Evolutionary conservation across 805 yeast species (phyloP).

Genomic region (Candida koratica): DNA sequence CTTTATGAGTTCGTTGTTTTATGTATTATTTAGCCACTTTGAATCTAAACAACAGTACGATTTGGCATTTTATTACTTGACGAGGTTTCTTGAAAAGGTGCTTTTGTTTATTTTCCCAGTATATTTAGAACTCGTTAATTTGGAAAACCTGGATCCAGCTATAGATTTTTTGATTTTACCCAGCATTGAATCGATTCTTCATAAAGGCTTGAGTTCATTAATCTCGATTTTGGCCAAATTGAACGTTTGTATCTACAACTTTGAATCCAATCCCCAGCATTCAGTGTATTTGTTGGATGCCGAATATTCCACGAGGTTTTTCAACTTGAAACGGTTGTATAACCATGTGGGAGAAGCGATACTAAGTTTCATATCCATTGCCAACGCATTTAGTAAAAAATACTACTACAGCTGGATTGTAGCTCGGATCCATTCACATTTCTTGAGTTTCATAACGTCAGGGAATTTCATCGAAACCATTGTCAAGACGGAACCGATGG

Average conservation of each 20-base stretch:
- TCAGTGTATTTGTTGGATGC: constrained; percentile 1
- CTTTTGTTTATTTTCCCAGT: constrained; percentile 8
- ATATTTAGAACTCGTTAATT: constrained; percentile 6
- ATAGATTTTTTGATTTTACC: constrained; percentile 9
- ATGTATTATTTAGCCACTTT: constrained; percentile 6
- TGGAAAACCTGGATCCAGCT: constrained; percentile 2
- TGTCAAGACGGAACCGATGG: constrained; percentile 1
- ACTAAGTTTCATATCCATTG: constrained; percentile 5
- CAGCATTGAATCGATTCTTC: constrained; percentile 9
- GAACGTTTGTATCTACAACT: constrained; percentile 4
- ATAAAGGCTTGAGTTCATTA: constrained; percentile 7
- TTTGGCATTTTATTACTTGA: constrained; percentile 9
- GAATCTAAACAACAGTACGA: constrained; percentile 8
- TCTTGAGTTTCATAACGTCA: constrained; percentile 3
- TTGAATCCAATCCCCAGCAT: constrained; percentile 3
- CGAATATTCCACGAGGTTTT: constrained; percentile 3
- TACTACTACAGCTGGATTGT: constrained; percentile 11
- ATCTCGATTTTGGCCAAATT: constrained; percentile 6
- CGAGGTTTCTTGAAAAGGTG: constrained; percentile 8
- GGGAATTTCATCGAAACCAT: constrained; percentile 6
- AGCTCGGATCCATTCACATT: constrained; percentile 6
- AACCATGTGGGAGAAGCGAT: constrained; percentile 4
- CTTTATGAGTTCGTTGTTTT: constrained; percentile 10
- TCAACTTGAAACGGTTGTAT: constrained; percentile 7
- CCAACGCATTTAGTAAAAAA: constrained; percentile 8